A percentile compares a stretch with the other conserved stretches of the same genome.
phyloP scores from a whole-genome alignment of 2,329 filamentous ascomycete genomes.

The Monosporascus sp. region DNA sequence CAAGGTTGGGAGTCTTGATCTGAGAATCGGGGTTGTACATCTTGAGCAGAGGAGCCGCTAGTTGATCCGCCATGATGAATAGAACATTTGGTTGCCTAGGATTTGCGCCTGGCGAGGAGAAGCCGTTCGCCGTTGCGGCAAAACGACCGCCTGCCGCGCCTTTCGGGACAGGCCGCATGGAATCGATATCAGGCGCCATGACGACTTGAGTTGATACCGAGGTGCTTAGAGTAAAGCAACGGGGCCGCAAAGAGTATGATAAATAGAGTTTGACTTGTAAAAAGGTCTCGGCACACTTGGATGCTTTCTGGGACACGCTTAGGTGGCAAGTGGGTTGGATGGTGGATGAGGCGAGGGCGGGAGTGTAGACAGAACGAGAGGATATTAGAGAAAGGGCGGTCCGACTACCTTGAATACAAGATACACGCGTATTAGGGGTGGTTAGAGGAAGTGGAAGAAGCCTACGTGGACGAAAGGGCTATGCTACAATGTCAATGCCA shows the following conservation, averaged over 20 bases:
- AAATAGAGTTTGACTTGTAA: slow-evolving; percentile 3
- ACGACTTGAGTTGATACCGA: slow-evolving; percentile 8
- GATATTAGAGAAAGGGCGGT: neutral
- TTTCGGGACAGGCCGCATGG: slow-evolving; percentile 52
- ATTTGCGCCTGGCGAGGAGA: slow-evolving; percentile 21
- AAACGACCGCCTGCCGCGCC: slow-evolving; percentile 17
- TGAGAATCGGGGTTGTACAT: slow-evolving; percentile 85
- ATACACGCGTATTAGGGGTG: neutral
- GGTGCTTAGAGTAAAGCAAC: slow-evolving; percentile 3
- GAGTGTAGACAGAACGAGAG: neutral
- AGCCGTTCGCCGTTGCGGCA: slow-evolving; percentile 24
- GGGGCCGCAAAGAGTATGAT: slow-evolving; percentile 2
- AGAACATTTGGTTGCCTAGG: slow-evolving; percentile 63
- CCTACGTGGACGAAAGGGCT: neutral
- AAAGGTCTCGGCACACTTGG: neutral
- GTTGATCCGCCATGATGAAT: slow-evolving; percentile 96
- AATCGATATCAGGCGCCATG: slow-evolving; percentile 73
- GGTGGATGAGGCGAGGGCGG: neutral
- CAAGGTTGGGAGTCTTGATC: slow-evolving; percentile 88
- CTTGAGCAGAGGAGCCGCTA: slow-evolving; percentile 83
- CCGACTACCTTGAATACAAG: neutral
- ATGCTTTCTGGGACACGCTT: too few species aligned
- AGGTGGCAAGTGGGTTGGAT: neutral
- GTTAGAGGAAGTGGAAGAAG: neutral
- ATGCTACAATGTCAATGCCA: neutral